phyloP scores from a whole-genome alignment of 331 rosid genomes.

The Acacia concinna region DNA sequence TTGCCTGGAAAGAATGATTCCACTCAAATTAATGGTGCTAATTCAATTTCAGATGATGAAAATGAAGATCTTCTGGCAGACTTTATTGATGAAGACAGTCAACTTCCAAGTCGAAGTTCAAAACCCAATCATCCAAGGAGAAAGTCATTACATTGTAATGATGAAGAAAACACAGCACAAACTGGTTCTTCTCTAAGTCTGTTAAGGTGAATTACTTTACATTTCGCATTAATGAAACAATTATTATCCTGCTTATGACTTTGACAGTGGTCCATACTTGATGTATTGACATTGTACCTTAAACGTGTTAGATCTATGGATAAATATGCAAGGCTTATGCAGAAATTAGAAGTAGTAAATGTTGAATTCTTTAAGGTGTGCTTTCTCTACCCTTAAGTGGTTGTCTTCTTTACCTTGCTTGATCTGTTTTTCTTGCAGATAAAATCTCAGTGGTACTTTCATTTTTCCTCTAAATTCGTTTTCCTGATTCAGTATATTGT shows the following conservation, averaged over 20 bases:
- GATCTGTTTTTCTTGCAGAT: slow-evolving; percentile 23
- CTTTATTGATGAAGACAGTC: slow-evolving; percentile 98
- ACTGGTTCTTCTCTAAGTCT: slow-evolving; percentile 94
- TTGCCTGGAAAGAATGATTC: slow-evolving; percentile 52
- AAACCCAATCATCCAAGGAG: slow-evolving; percentile 52
- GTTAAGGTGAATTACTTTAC: slow-evolving; percentile 60
- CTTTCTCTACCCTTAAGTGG: slow-evolving; percentile 24
- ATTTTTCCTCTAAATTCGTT: slow-evolving; percentile 38
- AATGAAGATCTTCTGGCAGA: slow-evolving; percentile 98
- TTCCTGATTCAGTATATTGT: slow-evolving; percentile 65
- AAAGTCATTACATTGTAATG: slow-evolving; percentile 46
- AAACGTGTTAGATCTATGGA: slow-evolving; percentile 82
- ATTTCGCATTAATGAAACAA: slow-evolving; percentile 9
- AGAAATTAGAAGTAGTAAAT: slow-evolving; percentile 78
- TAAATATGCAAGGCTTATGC: slow-evolving; percentile 98
- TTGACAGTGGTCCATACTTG: slow-evolving; percentile 18
- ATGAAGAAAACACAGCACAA: slow-evolving; percentile 68
- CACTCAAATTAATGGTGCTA: slow-evolving; percentile 55
- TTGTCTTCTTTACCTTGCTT: slow-evolving; percentile 17
- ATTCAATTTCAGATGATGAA: slow-evolving; percentile 77
- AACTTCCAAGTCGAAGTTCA: slow-evolving; percentile 92
- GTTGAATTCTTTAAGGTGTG: slow-evolving; percentile 91
- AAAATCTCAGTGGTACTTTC: slow-evolving; percentile 19
- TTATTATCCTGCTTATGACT: background rate
- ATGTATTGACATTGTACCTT: slow-evolving; percentile 38